Evolutionary conservation across 2,329 filamentous ascomycete species (phyloP), one percentile per base, ranked within the genome.

Genomic region (Bimuria novae-zelandiae): DNA sequence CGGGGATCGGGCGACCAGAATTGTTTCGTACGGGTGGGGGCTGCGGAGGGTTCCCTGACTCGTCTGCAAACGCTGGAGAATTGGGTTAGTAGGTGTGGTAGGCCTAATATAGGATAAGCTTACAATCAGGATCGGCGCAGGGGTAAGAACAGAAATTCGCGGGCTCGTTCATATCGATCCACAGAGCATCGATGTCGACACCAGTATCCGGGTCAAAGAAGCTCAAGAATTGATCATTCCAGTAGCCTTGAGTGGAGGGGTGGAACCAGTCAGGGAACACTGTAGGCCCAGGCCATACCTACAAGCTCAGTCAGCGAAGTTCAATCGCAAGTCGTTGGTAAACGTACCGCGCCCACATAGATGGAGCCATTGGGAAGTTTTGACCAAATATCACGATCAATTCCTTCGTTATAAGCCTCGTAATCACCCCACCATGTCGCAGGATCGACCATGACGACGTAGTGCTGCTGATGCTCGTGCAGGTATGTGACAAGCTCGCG

Each of bases 181-280:
- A 92, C 0, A 92, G 76, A 0, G 83, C 89, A 57, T 92, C 89
- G 45, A 92, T 89, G 58, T 92, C 85, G 10, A 92, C 79, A 30
- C 89, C 89, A 1, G 75, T 80, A 0, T 84, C 76, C 0, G 81
- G 72, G 52, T 80, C 72, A 72, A 92, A 91, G 78, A 92, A 92
- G 1, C 69, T 69, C 0, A 69, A 69, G 64, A 93, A 89, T 68
- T 92, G 83, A 12, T 78, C 78, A 63, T 84, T 84, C 89, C 89
- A 92, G 69, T 85, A 93, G 0, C 71, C 64, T 44, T 85, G 81
- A 1, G 84, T 82, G 41, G 83, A 83, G 8, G 80, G 79, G 25
- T 86, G 77, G 68, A 92, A 92, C 89, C 89, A 93, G 67, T 93
- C 89, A 0, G 87, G 87, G 69, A 87, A 90, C 3, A 83, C 86